Percentiles rank a stretch among this genome's conserved stretches.
phyloP scores from a whole-genome alignment of 176 grass and related monocot species.

The Zoysia pacifica region DNA sequence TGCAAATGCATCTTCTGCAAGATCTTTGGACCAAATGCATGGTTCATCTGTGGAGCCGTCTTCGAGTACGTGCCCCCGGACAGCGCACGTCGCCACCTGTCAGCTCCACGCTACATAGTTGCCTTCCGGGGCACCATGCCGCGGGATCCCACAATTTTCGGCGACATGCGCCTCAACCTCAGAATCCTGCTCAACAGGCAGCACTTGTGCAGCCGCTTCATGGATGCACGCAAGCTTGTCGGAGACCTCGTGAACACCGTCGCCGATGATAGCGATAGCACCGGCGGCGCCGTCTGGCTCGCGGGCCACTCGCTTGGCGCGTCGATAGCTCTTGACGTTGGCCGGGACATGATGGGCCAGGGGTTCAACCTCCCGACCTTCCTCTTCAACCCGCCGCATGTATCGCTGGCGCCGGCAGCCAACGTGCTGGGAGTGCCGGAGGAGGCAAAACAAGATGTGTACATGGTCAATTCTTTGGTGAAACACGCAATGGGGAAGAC shows the following conservation, averaged over 20 bases:
- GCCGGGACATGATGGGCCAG: neutral
- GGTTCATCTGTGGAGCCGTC: constrained; percentile 8
- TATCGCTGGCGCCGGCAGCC: too few relatives aligned
- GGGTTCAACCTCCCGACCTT: neutral
- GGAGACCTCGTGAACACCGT: neutral
- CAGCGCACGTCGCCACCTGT: neutral
- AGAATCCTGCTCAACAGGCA: neutral
- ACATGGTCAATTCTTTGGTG: too few relatives aligned
- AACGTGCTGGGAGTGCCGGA: too few relatives aligned
- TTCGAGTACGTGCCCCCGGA: neutral
- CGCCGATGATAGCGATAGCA: too few relatives aligned
- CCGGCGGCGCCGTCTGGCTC: neutral
- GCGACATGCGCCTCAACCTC: neutral
- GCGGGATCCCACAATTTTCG: neutral
- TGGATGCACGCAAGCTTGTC: neutral
- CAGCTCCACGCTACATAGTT: constrained; percentile 15
- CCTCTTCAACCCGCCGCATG: too few relatives aligned
- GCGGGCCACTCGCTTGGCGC: constrained; percentile 34
- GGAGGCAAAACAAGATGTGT: too few relatives aligned
- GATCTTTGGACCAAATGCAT: neutral
- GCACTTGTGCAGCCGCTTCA: neutral
- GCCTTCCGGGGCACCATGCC: constrained; percentile 34
- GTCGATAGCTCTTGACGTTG: constrained; percentile 30
- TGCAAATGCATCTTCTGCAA: neutral
- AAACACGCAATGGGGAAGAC: neutral